phyloP scores from a whole-genome alignment of 768 basidiomycete species.

The Tulasnella sp. region DNA sequence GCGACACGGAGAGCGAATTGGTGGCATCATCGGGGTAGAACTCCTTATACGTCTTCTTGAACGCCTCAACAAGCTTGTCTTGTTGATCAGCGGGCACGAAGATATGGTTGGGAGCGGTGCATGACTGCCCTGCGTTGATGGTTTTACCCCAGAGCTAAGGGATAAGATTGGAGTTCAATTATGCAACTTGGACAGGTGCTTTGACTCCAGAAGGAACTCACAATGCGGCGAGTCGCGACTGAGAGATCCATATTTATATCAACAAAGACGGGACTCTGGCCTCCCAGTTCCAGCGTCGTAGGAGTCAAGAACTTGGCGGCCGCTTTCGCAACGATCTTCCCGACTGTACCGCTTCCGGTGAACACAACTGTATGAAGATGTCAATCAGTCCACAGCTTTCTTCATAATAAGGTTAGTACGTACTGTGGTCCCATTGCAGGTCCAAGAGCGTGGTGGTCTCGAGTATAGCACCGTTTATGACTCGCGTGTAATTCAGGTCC shows the following conservation, averaged over 20 bases:
- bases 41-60: slow-evolving; percentile 37
- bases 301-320: slow-evolving; percentile 48
- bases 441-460: slow-evolving; percentile 60
- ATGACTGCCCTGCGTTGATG: slow-evolving; percentile 69
- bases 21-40: slow-evolving; percentile 46
- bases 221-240: slow-evolving; percentile 50
- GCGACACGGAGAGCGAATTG: slow-evolving; percentile 36
- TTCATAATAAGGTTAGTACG: slow-evolving; percentile 10
- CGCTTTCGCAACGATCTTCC: slow-evolving; percentile 39
- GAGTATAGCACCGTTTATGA: slow-evolving; percentile 56
- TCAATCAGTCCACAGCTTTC: too few species aligned
- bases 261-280: slow-evolving; percentile 35
- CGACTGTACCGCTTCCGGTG: slow-evolving; percentile 43
- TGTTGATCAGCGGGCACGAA: slow-evolving; percentile 35
- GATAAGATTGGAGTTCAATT: slow-evolving; percentile 23
- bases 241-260: slow-evolving; percentile 55
- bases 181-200: too few species aligned
- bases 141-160: slow-evolving; percentile 52
- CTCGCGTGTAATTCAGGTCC: slow-evolving; percentile 50
- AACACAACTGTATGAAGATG: slow-evolving; percentile 17
- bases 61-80: slow-evolving; percentile 33
- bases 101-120: slow-evolving; percentile 53
- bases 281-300: slow-evolving; percentile 45
- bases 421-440: slow-evolving; percentile 55
- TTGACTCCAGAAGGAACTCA: background rate